These are phyloP conservation scores for Candida sphagnicola DNA, from an alignment of 805 yeast genomes.

Conservation along the genomic window DNA sequence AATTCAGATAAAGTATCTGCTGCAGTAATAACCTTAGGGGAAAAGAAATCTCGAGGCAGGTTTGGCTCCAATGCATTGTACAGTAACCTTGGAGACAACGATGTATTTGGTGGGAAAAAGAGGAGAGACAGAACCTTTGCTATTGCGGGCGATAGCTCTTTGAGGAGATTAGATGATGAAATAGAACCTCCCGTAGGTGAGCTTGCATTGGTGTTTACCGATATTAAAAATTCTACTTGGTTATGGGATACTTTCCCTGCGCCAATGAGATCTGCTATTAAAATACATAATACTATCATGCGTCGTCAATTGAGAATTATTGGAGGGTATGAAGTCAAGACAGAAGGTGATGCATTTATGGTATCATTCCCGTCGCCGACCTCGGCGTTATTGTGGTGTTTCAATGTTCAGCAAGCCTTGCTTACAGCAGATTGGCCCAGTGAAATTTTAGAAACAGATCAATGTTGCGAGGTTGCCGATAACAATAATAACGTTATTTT, in stretches of 20 bases:
- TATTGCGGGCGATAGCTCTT: constrained; percentile 55
- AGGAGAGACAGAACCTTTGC: constrained; percentile 37
- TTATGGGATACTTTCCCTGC: constrained; percentile 91
- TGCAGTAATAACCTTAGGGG: constrained; percentile 69
- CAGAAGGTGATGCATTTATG: constrained; percentile 99
- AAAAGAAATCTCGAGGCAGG: constrained; percentile 34
- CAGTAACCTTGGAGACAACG: constrained; percentile 36
- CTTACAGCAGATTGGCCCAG: constrained; percentile 90
- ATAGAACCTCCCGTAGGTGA: constrained; percentile 94
- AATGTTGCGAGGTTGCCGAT: constrained; percentile 78
- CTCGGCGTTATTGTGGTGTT: constrained; percentile 90
- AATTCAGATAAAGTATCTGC: constrained; percentile 75
- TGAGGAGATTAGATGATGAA: constrained; percentile 83
- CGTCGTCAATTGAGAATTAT: constrained; percentile 85
- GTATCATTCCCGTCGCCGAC: constrained; percentile 93
- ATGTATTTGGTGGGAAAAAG: constrained; percentile 32
- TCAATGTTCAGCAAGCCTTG: constrained; percentile 83
- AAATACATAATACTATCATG: constrained; percentile 91
- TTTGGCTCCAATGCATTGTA: constrained; percentile 26
- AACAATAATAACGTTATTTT: constrained; percentile 56
- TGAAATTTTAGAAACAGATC: constrained; percentile 79
- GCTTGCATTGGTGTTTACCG: constrained; percentile 94
- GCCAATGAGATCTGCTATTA: constrained; percentile 96
- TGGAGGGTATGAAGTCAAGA: constrained; percentile 97
- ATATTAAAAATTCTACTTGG: constrained; percentile 89